These are phyloP conservation scores for Dysphania ambrosioides DNA, from an alignment of 148 eudicot genomes.

Conservation along the genomic window DNA sequence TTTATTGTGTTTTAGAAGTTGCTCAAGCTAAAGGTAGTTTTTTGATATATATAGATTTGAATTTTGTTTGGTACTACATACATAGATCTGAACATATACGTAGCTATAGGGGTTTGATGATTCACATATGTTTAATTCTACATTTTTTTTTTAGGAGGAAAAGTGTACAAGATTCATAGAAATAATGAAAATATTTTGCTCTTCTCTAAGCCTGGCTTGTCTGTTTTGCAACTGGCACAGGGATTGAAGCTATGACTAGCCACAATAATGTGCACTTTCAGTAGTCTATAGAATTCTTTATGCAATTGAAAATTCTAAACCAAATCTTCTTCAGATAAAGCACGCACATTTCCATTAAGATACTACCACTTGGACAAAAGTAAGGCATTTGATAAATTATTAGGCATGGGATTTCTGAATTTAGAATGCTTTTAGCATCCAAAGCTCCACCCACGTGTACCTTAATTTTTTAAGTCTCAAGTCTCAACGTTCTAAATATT, in stretches of 20 bases:
- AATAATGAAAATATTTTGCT: slow-evolving; percentile 11
- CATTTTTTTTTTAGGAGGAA: too few species aligned
- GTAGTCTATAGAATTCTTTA: slow-evolving; percentile 10
- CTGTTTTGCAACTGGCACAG: slow-evolving; percentile 11
- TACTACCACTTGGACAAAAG: background rate
- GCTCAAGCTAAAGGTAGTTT: too few species aligned
- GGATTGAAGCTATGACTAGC: slow-evolving; percentile 4
- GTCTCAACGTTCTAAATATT: slow-evolving; percentile 9
- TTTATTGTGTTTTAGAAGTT: too few species aligned
- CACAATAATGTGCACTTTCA: slow-evolving; percentile 14
- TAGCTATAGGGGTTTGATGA: too few species aligned
- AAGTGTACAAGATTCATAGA: background rate
- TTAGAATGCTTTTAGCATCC: slow-evolving; percentile 22
- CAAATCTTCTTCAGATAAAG: slow-evolving; percentile 10
- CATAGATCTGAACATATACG: too few species aligned
- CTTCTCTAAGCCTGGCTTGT: slow-evolving; percentile 12
- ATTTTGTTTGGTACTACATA: too few species aligned
- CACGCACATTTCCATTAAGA: slow-evolving; percentile 5
- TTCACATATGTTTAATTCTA: too few species aligned
- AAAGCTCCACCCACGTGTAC: slow-evolving; percentile 23
- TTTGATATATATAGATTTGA: too few species aligned
- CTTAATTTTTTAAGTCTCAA: background rate
- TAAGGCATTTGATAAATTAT: background rate
- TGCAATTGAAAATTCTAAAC: slow-evolving; percentile 9
- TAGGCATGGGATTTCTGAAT: slow-evolving; percentile 18